Conservation (phyloP, 2,329 filamentous ascomycete genomes). For the Penicillium capsulatum region DNA sequence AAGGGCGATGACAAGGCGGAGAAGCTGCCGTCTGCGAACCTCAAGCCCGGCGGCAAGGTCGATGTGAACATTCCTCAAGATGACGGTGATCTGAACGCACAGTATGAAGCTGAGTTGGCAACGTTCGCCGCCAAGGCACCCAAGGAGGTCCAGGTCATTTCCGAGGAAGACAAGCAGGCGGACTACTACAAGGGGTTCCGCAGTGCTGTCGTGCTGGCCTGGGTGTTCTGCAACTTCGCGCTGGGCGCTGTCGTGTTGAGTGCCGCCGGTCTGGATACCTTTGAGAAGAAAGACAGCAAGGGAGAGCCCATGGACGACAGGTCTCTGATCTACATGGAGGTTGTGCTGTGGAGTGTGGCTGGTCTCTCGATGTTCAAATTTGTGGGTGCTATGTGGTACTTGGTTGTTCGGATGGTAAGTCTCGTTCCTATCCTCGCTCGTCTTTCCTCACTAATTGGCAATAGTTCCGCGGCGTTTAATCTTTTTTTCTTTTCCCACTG, state of each 20-base stretch:
- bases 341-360: slow-evolving; percentile 86
- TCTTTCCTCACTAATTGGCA: too few species aligned
- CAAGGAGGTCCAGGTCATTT: slow-evolving; percentile 53
- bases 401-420: slow-evolving; percentile 82
- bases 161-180: slow-evolving; percentile 75
- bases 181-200: slow-evolving; percentile 98
- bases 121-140: slow-evolving; percentile 71
- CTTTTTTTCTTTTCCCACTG: too few species aligned
- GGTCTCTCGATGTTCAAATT: slow-evolving; percentile 82
- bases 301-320: slow-evolving; percentile 51
- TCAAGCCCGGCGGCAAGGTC: slow-evolving; percentile 92
- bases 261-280: slow-evolving; percentile 72
- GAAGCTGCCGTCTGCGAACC: slow-evolving; percentile 79
- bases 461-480: slow-evolving; percentile 52
- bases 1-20: slow-evolving; percentile 97
- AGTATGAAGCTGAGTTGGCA: slow-evolving; percentile 81
- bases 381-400: slow-evolving; percentile 82
- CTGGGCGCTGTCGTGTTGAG: slow-evolving; percentile 82
- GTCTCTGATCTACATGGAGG: slow-evolving; percentile 76
- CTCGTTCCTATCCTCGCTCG: background rate
- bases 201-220: slow-evolving; percentile 83
- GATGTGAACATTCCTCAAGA: slow-evolving; percentile 82
- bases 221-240: slow-evolving; percentile 95
- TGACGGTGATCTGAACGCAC: slow-evolving; percentile 88
- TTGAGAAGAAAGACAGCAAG: slow-evolving; percentile 38